These are phyloP conservation scores for Zygosaccharomyces sapae DNA, from an alignment of 1,139 yeast genomes.

Conservation along the genomic window DNA sequence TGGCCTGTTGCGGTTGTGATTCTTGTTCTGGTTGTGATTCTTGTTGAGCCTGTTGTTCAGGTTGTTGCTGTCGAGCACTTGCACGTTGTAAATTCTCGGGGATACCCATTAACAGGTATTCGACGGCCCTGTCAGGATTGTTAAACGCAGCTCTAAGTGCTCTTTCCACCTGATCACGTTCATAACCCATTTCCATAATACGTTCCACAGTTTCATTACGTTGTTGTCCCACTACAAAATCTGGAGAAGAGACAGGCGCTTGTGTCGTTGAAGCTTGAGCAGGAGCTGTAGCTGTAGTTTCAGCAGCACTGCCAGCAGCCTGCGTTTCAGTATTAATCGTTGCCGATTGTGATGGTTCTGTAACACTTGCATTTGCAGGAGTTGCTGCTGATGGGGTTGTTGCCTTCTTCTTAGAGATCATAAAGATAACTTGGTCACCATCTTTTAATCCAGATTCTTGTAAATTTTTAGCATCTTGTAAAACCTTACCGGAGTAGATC, in stretches of 20 bases:
- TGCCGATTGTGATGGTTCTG: slow-evolving; percentile 29
- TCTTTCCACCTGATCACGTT: slow-evolving; percentile 77
- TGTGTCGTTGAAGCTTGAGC: slow-evolving; percentile 18
- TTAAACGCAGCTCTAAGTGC: slow-evolving; percentile 95
- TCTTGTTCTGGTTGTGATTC: not conserved
- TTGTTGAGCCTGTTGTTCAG: slow-evolving; percentile 21
- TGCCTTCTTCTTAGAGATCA: slow-evolving; percentile 54
- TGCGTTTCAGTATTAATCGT: slow-evolving; percentile 22
- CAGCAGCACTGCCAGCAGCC: slow-evolving; percentile 23
- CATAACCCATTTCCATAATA: slow-evolving; percentile 96
- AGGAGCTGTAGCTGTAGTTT: slow-evolving; percentile 31
- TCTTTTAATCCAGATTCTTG: slow-evolving; percentile 74
- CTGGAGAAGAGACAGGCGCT: slow-evolving; percentile 30
- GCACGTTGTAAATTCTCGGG: slow-evolving; percentile 56
- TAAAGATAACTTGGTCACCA: slow-evolving; percentile 86
- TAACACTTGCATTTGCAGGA: slow-evolving; percentile 18
- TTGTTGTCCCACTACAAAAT: slow-evolving; percentile 34
- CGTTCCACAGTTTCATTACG: slow-evolving; percentile 51
- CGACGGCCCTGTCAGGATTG: slow-evolving; percentile 98
- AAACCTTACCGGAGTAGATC: slow-evolving; percentile 83
- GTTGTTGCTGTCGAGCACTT: slow-evolving; percentile 30
- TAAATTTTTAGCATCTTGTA: slow-evolving; percentile 76
- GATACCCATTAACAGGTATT: slow-evolving; percentile 83
- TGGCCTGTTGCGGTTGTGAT: slow-evolving; percentile 7
- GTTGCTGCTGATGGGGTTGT: slow-evolving; percentile 9